Evolutionary conservation across 2,329 filamentous ascomycete genomes (phyloP).

Genomic region (Apiospora marii): DNA sequence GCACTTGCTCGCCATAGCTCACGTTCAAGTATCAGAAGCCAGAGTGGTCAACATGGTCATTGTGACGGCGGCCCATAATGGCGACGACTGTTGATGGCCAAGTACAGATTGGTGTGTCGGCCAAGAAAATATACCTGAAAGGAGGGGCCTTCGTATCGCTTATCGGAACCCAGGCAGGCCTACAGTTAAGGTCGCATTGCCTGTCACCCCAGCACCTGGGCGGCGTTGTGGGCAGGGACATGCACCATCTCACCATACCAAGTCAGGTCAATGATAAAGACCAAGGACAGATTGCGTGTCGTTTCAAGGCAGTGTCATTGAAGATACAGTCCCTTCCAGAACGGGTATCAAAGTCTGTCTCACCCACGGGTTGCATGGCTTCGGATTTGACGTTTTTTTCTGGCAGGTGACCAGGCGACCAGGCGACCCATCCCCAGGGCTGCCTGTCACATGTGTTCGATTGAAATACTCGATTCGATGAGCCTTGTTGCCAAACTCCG

Average conservation of each 20-base stretch:
- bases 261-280: not conserved
- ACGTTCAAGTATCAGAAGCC: not conserved
- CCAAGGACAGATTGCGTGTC: not conserved
- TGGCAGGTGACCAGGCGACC: not conserved
- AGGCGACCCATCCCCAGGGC: not conserved
- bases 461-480: not conserved
- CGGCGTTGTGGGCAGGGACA: not conserved
- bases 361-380: not conserved
- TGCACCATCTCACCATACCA: not conserved
- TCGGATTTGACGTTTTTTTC: not conserved
- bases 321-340: not conserved
- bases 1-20: not conserved
- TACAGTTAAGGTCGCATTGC: not conserved
- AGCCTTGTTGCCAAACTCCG: not conserved
- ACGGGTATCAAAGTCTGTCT: not conserved
- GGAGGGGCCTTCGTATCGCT: not conserved
- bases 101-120: not conserved
- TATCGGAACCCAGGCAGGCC: not conserved
- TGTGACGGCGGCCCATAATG: not conserved
- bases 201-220: not conserved
- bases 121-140: not conserved
- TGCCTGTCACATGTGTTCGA: not conserved
- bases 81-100: not conserved
- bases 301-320: not conserved
- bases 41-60: not conserved